A percentile compares a stretch with the other conserved stretches of the same genome.
phyloP scores from a whole-genome alignment of 2,329 filamentous ascomycete genomes.

The Fusarium chaquense region DNA sequence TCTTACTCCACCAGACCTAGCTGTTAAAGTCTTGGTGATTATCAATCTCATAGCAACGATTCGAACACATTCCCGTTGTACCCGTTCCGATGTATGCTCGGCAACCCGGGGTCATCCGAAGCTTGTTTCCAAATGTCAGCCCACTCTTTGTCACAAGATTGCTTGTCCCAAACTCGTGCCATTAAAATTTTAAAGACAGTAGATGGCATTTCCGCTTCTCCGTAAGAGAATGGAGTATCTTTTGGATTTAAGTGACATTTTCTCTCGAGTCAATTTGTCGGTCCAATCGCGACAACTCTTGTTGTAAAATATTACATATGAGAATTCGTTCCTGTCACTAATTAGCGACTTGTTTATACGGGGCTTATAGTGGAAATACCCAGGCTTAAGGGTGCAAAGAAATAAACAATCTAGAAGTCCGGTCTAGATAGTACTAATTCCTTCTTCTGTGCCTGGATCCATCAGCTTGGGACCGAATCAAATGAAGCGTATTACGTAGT shows the following conservation, averaged over 20 bases:
- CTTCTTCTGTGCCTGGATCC: background rate
- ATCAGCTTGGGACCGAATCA: constrained; percentile 8
- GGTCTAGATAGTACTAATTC: background rate
- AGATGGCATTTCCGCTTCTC: constrained; percentile 47
- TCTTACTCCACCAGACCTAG: constrained; percentile 10
- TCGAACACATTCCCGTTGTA: constrained; percentile 28
- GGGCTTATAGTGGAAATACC: background rate
- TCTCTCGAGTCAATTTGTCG: background rate
- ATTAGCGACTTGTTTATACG: background rate
- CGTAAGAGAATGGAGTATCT: constrained; percentile 16
- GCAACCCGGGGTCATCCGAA: constrained; percentile 44
- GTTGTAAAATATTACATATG: background rate
- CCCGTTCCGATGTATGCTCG: constrained; percentile 41
- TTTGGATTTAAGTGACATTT: background rate
- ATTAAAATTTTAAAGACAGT: constrained; percentile 21
- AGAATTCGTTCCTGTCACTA: background rate
- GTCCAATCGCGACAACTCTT: background rate
- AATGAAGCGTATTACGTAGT: constrained; percentile 17
- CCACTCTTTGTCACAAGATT: constrained; percentile 46
- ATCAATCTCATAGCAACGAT: constrained; percentile 38
- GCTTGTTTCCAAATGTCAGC: constrained; percentile 34
- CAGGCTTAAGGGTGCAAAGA: too few species aligned
- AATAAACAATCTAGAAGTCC: too few species aligned
- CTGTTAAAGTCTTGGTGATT: constrained; percentile 15
- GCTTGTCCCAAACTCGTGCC: constrained; percentile 28